These are phyloP conservation scores for Beta lomatogona DNA, from an alignment of 179 eudicot genomes.

Conservation along the genomic window DNA sequence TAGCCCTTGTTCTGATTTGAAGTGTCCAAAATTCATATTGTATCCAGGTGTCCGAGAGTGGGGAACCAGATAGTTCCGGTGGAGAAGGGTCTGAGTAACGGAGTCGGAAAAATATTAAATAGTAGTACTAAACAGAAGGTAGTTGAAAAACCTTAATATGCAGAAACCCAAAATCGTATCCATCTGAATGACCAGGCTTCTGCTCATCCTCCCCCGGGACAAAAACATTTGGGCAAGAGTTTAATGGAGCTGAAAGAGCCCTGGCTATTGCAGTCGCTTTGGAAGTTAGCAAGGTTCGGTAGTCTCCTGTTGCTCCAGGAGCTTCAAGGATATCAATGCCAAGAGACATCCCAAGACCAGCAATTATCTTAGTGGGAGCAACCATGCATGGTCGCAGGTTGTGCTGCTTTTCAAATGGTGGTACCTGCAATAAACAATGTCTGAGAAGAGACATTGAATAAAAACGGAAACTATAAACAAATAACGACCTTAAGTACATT, in stretches of 20 bases:
- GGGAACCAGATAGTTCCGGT: too few relatives aligned
- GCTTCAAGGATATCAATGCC: constrained; percentile 98
- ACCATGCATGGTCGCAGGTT: constrained; percentile 96
- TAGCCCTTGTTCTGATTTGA: not conserved
- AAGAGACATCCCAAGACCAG: constrained; percentile 93
- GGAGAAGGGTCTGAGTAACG: not conserved
- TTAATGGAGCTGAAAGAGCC: constrained; percentile 83
- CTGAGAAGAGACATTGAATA: constrained; percentile 1
- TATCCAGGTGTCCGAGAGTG: not conserved
- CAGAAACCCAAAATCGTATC: constrained; percentile 96
- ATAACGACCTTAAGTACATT: not conserved
- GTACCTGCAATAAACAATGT: constrained; percentile 52
- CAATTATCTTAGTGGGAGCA: constrained; percentile 96
- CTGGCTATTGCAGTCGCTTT: constrained; percentile 87
- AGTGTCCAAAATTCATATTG: not conserved
- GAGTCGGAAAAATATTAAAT: not conserved
- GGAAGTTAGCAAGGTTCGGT: constrained; percentile 82
- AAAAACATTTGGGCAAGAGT: constrained; percentile 71
- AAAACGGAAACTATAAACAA: not conserved
- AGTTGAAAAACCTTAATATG: constrained; percentile 74
- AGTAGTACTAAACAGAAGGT: not conserved
- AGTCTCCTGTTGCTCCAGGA: constrained; percentile 97
- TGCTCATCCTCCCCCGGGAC: constrained; percentile 91
- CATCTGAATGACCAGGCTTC: constrained; percentile 76
- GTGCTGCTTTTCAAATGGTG: constrained; percentile 73